These are phyloP conservation scores for Candida tammaniensis DNA, from an alignment of 805 yeast species.

Conservation along the genomic window DNA sequence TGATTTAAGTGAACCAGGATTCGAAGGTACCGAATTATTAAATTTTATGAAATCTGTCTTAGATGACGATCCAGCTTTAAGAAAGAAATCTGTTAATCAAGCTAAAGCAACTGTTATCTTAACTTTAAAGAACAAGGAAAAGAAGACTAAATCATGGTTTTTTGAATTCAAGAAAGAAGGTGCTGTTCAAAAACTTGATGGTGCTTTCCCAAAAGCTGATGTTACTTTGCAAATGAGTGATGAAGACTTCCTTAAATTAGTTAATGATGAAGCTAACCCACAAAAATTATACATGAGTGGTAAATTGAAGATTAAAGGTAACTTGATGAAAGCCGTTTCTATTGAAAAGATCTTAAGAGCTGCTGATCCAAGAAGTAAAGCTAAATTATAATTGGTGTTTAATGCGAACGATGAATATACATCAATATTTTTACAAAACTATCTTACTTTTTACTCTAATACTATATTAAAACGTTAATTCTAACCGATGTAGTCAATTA, in stretches of 20 bases:
- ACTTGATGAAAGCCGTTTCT: constrained; percentile 78
- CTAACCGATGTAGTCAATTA: no score
- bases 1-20: constrained; percentile 23
- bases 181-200: constrained; percentile 33
- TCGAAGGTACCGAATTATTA: constrained; percentile 21
- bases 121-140: constrained; percentile 56
- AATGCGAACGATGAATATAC: no score
- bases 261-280: constrained; percentile 70
- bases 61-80: constrained; percentile 19
- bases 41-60: constrained; percentile 23
- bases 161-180: constrained; percentile 62
- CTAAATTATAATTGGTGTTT: constrained; percentile 32
- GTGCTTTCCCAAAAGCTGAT: constrained; percentile 48
- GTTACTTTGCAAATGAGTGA: constrained; percentile 59
- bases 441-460: no score
- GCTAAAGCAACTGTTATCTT: constrained; percentile 26
- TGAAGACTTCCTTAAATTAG: constrained; percentile 59
- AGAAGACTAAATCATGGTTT: constrained; percentile 54
- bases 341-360: constrained; percentile 60
- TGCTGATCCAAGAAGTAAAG: constrained; percentile 30
- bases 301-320: constrained; percentile 76
- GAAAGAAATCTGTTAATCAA: constrained; percentile 17
- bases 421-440: background rate
- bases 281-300: constrained; percentile 77
- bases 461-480: no score